Evolutionary conservation across 306 rosid species (phyloP), one percentile per base, ranked within the genome.

Genomic region (Medicago arabica): DNA sequence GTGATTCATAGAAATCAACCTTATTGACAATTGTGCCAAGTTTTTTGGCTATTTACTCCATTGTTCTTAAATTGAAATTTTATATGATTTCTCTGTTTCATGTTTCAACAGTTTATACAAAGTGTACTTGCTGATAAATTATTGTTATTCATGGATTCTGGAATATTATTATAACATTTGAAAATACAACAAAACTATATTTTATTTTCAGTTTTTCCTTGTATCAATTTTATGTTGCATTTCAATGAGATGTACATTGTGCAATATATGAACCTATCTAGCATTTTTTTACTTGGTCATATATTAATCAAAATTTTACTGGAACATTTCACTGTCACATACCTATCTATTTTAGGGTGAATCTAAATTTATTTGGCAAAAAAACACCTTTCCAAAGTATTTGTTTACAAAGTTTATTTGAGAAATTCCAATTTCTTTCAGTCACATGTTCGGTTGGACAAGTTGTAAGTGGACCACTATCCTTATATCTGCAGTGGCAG

Each of bases 101-200:
- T 65, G 74, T 74, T 81, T 66, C 60, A 58, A 78, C 80, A 61
- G 81, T 73, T 25, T 64, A 87, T 83, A 86, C 90, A 82, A 67
- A 81, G 59, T 83, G 90, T 85, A 90, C 84, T 80, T 72, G 93
- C 89, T 72, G 84, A 75, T 74, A 6, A 43, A 80, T 86, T 83
- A 74, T 88, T 73, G 75, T 80, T 78, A 84, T 88, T 85, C 87
- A 83, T 85, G 79, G 88, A 83, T 78, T 67, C 80, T 87, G 85
- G 65, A 78, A 75, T 85, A 83, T 80, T 78, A 82, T 88, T 77
- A 81, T 80, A 84, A 80, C 81, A 82, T 80, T 77, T 80, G 79
- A 83, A 83, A 81, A 83, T 80, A 80, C 54, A 78, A 63, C 34
- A 80, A 28, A 66, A 50, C 78, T 47, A 75, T 53, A 74, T 54